A percentile compares a stretch with the other conserved stretches of the same genome.
Conservation (phyloP, 2,329 filamentous ascomycete species). For the Microdochium nivale region DNA sequence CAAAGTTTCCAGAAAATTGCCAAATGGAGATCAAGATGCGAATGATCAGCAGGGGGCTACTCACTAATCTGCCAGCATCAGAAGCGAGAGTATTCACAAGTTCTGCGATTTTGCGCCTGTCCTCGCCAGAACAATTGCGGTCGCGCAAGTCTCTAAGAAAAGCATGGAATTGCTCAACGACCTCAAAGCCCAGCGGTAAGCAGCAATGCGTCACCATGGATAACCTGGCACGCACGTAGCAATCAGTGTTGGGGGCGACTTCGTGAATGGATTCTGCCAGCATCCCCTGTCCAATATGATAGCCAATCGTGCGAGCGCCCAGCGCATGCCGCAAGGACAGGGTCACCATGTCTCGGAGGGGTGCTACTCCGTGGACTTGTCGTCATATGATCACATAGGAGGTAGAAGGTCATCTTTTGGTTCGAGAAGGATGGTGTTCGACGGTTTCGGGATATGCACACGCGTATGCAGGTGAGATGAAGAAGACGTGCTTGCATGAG, state of each 20-base stretch:
- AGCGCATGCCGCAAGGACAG: neutral
- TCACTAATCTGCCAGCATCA: neutral
- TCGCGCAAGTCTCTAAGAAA: too few species aligned
- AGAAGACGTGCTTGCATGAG: neutral
- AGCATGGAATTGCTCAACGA: too few species aligned
- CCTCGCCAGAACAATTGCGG: too few species aligned
- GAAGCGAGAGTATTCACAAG: too few species aligned
- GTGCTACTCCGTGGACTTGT: neutral
- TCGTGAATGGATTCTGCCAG: neutral
- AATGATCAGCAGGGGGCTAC: neutral
- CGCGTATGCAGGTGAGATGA: neutral
- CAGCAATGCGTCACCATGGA: too few species aligned
- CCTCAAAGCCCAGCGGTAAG: too few species aligned
- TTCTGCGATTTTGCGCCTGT: too few species aligned
- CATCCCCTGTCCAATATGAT: neutral
- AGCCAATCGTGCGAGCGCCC: neutral
- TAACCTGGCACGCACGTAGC: neutral
- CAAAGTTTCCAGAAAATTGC: neutral
- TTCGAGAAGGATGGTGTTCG: neutral
- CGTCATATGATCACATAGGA: neutral
- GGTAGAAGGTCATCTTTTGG: neutral
- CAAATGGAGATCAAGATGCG: neutral
- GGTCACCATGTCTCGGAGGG: neutral
- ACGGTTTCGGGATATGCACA: neutral
- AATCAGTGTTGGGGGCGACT: neutral